Evolutionary conservation across 192 early-diverging fungal species (phyloP), one percentile per base, ranked within the genome.

Genomic region (Coemansia sp.): DNA sequence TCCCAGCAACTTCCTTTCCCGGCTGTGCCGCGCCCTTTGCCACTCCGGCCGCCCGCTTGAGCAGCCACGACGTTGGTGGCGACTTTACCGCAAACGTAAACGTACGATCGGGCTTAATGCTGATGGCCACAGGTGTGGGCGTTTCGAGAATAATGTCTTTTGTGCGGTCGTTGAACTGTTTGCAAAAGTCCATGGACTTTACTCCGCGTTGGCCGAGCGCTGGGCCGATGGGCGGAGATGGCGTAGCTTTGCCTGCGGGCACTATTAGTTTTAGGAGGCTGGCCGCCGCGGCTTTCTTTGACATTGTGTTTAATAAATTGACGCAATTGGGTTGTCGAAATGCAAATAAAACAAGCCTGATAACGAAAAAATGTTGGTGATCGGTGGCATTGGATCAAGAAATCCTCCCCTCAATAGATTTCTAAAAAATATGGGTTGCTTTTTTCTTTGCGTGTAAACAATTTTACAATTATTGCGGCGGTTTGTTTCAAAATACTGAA

Each of bases 181-280:
- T 96, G 83, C 94, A 96, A 75, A 98, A 98, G 74, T 98, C 96
- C 85, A 98, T 97, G 37, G 93, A 89, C 76, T 97, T 97, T 53
- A 98, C 92, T 73, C 96, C 96, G 45, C 93, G 90, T 69, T 94
- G 93, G 74, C 96, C 96, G 14, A 98, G 87, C 4, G 93, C 94
- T 39, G 96, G 95, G 22, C 96, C 95, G 47, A 97, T 45, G 41
- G 16, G 16, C 8, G 94, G 94, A 25, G 91, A 85, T 6, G 96
- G 96, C 22, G 92, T 90, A 6, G 96, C 96, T 77, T 98, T 98
- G 57, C 92, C 96, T 3, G 94, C 92, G 25, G 90, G 87, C 29
- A 95, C 88, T 51, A 94, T 82, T 29, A 96, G 78, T 57, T 87
- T 87, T 62, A 94, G 69, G 56, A 87, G 57, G 25, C 80, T 79